Evolutionary conservation across 2,329 filamentous ascomycete species (phyloP), one percentile per base, ranked within the genome.

Genomic region (Plectosphaerella cucumerina): DNA sequence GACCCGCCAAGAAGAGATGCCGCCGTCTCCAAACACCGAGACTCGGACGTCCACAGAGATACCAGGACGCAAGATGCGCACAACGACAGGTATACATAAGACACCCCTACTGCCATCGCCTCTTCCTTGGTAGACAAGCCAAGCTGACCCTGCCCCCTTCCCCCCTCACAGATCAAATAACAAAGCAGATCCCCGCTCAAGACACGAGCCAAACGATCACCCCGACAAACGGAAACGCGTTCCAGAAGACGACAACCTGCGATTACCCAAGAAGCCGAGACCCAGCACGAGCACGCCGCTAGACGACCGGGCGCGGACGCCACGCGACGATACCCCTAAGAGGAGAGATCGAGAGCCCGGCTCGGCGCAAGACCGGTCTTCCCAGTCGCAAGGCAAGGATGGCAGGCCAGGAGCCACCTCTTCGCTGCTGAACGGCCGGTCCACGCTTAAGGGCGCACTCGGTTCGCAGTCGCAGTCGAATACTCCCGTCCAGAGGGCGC

Each of bases 221-320:
- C 74, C 70, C 8, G 72, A 75, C 47, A 71, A 62, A 54, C 75
- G 71, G 57, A 81, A 80, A 64, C 75, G 77, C 39, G 54, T 60
- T 11, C 62, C 67, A 14, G 77, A 81, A 6, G 73, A 78, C 18
- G 75, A 76, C 22, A 68, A 70, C 31, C 52, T 59, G 21, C 71
- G 76, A 49, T 67, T 72, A 2, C 67, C 66, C 49, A 82, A 82
- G 62, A 72, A 77, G 50, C 61, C 65, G 21, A 75, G 68, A 51
- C 62, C 71, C 18, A 76, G 78, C 21, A 51, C 60, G 14, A 54
- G 58, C 50, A 66, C 64, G 39, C 54, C 58, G 20, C 47, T 52
- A 37, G 70, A 71, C 37, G 67, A 70, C 12, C 60, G 64, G 48
- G 57, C 58, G 48, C 63, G 62, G 55, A 58, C 57, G 22, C 54